Base-by-base conservation (phyloP, 2,329 filamentous ascomycete species). In the Clonostachys rosea region DNA sequence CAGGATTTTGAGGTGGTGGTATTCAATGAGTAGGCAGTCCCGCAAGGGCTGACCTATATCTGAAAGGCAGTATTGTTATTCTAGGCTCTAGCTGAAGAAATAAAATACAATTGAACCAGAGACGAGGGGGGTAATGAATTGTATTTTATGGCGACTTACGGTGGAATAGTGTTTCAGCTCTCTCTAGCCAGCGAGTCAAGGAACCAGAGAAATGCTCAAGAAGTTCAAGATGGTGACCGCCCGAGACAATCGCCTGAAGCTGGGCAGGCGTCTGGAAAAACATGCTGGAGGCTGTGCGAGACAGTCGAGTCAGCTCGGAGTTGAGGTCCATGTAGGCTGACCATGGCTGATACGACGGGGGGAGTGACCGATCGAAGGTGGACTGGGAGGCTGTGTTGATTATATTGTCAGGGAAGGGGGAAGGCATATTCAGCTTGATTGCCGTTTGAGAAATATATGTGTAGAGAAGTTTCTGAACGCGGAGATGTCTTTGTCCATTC, bases 1-100 rank as follows among this genome's bases (percentile, higher is more conserved):
- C n/a, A 50, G 57, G 10, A 55, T 54, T 39, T 52, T 57, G 11
- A 52, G 49, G 18, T 57, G 50, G 10, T 57, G 49, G n/a, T 52
- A 53, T 16, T 57, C 55, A 6, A 57, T 47, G 3, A 48, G 42
- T 30, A 30, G 24, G 24, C 24, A 30, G 24, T 30, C 24, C 24
- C 24, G 24, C 24, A 30, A 30, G 24, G 24, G 24, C 24, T 30
- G 24, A 30, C 9, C 8, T 30, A 30, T 30, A 30, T 30, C 24
- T 30, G 8, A 9, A 30, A 30, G 8, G 8, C 24, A 2, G 47
- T 42, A 5, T 35, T 20, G 5, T 30, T 30, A 30, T 30, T 30
- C 4, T 30, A 8, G 24, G 24, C 24, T 30, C 24, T 10, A 30
- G 24, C 8, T 30, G 9, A 4, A 30, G 8, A 30, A 30, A 2